Percentiles rank a stretch among this genome's conserved stretches.
These are phyloP conservation scores for Rhodotorula taiwanensis DNA, from an alignment of 768 basidiomycete genomes.

Conservation along the genomic window DNA sequence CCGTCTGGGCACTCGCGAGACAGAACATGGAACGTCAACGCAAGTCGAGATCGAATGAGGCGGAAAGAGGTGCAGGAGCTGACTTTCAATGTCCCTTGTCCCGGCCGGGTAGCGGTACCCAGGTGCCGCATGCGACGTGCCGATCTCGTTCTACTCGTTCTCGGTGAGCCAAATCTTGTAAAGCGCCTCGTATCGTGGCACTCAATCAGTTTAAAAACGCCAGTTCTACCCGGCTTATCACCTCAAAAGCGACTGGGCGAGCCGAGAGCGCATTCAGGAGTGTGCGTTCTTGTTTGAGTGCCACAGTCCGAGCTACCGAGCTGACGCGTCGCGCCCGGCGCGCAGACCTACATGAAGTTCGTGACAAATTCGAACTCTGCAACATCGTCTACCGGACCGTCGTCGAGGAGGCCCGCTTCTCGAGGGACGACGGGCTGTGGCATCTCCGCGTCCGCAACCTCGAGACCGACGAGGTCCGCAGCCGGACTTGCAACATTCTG, in stretches of 20 bases:
- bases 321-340: conserved; percentile 10
- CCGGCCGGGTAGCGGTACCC: conserved; percentile 7
- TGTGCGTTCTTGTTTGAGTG: conserved; percentile 17
- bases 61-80: neutral
- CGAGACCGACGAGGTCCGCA: conserved; percentile 14
- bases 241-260: neutral
- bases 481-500: conserved; percentile 35
- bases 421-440: conserved; percentile 27
- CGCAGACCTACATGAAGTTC: conserved; percentile 21
- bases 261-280: neutral
- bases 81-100: neutral
- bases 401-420: conserved; percentile 25
- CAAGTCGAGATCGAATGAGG: neutral
- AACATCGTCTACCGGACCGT: conserved; percentile 24
- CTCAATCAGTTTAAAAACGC: neutral
- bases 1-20: too few relatives aligned
- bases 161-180: too few relatives aligned
- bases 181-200: too few relatives aligned
- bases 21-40: conserved; percentile 16
- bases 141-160: conserved; percentile 18
- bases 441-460: conserved; percentile 23
- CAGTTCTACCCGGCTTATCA: conserved; percentile 22
- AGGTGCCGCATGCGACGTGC: conserved; percentile 25
- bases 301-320: conserved; percentile 11
- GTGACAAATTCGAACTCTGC: neutral